Evolutionary conservation across 2,329 filamentous ascomycete genomes (phyloP), one percentile per base, ranked within the genome.

Genomic region (Purpureocillium takamizusanense): DNA sequence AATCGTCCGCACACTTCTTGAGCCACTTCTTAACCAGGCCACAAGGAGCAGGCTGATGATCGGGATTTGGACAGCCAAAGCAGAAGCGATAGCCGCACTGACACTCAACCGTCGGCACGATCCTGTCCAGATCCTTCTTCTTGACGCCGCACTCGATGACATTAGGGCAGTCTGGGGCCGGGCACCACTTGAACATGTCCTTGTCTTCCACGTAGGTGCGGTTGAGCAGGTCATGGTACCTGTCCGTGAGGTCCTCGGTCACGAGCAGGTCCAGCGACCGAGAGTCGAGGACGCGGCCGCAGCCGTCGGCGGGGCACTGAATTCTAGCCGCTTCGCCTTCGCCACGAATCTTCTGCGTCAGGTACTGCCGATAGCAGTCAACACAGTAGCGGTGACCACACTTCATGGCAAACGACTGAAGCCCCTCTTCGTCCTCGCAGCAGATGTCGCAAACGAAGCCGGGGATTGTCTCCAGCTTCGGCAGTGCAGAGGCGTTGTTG

Each of bases 1-100:
- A 95, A 55, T 98, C 92, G 57, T 98, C 92, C 41, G 92, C 92
- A 57, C 92, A 98, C 59, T 98, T 98, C 70, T 95, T 94, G 11
- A 98, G 63, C 92, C 92, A 98, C 57, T 77, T 83, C 72, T 92
- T 95, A 37, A 97, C 90, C 37, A 98, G 65, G 18, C 80, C 74
- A 59, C 92, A 98, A 0, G 92, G 90, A 3, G 90, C 86, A 3
- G 92, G 92, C 54, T 95, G 90, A 54, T 98, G 92, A 53, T 98
- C 92, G 45, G 74, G 78, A 25, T 90, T 72, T 8, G 85, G 83
- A 59, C 92, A 98, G 14, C 92, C 92, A 54, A 98, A 98, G 65
- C 92, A 98, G 65, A 97, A 98, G 46, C 80, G 76, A 55, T 90
- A 81, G 27, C 83, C 81, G 62, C 92, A 95, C 3, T 72, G 69